A percentile compares a stretch with the other conserved stretches of the same genome.
These are phyloP conservation scores for Penicillium chermesinum DNA, from an alignment of 495 filamentous ascomycete species.

Conservation along the genomic window DNA sequence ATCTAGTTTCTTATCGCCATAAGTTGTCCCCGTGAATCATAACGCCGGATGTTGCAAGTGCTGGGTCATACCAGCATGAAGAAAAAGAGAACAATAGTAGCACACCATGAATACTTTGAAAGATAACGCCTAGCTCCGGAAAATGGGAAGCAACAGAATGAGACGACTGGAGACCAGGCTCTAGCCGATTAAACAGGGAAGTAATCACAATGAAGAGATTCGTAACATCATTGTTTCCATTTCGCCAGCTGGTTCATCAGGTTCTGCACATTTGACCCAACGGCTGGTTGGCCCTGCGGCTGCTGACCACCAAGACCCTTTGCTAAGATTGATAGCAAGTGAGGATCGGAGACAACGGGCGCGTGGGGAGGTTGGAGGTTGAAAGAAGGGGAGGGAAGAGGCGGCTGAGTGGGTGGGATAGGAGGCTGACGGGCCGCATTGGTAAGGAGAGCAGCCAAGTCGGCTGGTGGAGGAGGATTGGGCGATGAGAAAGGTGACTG, in stretches of 20 bases:
- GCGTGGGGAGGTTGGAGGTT: conserved; percentile 28
- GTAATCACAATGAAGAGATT: conserved; percentile 19
- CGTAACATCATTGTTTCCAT: conserved; percentile 52
- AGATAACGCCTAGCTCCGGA: conserved; percentile 20
- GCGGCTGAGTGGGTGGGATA: conserved; percentile 30
- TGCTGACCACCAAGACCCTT: conserved; percentile 38
- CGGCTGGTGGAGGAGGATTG: conserved; percentile 37
- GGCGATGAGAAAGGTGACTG: conserved; percentile 35
- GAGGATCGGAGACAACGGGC: conserved; percentile 35
- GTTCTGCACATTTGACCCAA: conserved; percentile 50
- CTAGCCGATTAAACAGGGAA: neutral
- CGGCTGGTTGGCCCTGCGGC: conserved; percentile 35
- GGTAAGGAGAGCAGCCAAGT: conserved; percentile 57
- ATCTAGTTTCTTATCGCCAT: conserved; percentile 20
- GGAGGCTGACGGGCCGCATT: conserved; percentile 41
- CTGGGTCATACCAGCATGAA: conserved; percentile 17
- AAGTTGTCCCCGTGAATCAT: conserved; percentile 1
- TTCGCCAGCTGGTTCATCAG: conserved; percentile 58
- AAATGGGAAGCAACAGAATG: conserved; percentile 5
- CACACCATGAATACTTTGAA: neutral
- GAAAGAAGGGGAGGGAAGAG: conserved; percentile 32
- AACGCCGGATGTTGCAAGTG: conserved; percentile 20
- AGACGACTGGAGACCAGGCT: conserved; percentile 1
- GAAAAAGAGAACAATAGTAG: conserved; percentile 8
- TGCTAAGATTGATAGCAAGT: conserved; percentile 42